Conservation (phyloP, 2,329 filamentous ascomycete genomes). For the Lecanicillium sp. region DNA sequence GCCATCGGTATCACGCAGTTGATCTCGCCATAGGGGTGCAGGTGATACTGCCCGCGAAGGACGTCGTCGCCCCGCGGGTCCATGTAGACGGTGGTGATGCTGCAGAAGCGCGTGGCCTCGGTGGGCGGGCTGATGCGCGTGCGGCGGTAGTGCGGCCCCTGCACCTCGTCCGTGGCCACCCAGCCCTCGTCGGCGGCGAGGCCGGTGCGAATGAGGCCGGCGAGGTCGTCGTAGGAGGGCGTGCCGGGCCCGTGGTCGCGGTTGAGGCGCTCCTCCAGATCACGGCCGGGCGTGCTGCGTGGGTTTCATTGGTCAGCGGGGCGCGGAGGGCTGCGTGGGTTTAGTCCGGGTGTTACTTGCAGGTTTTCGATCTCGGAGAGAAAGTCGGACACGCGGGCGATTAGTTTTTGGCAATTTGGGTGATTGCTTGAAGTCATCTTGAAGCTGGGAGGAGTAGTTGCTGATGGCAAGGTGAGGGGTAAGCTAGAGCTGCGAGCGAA, state of each 20-base stretch:
- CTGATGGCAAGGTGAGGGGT: constrained; percentile 6
- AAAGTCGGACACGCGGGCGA: constrained; percentile 3
- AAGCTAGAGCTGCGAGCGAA: too few species aligned
- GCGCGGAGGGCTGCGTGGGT: background rate
- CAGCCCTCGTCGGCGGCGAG: constrained; percentile 35
- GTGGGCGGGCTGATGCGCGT: constrained; percentile 40
- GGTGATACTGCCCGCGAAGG: constrained; percentile 48
- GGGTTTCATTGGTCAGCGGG: background rate
- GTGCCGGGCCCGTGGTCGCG: constrained; percentile 37
- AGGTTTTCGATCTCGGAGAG: constrained; percentile 7
- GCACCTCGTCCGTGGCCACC: constrained; percentile 37
- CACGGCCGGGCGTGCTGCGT: constrained; percentile 38
- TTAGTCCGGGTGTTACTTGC: constrained; percentile 1
- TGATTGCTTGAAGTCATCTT: constrained; percentile 2
- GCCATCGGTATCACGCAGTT: constrained; percentile 50
- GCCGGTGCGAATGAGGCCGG: constrained; percentile 31
- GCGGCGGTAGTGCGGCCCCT: constrained; percentile 41
- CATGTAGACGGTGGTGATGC: constrained; percentile 54
- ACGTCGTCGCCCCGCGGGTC: constrained; percentile 36
- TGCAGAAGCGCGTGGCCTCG: constrained; percentile 43
- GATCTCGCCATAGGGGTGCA: constrained; percentile 49
- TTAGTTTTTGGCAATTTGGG: constrained; percentile 10
- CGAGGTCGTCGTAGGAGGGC: constrained; percentile 37
- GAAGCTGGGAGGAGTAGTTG: background rate
- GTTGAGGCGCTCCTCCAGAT: constrained; percentile 38